Evolutionary conservation across 1,284 basidiomycete genomes (phyloP), one percentile per base, ranked within the genome.

Genomic region (Entoloma clypeatum): DNA sequence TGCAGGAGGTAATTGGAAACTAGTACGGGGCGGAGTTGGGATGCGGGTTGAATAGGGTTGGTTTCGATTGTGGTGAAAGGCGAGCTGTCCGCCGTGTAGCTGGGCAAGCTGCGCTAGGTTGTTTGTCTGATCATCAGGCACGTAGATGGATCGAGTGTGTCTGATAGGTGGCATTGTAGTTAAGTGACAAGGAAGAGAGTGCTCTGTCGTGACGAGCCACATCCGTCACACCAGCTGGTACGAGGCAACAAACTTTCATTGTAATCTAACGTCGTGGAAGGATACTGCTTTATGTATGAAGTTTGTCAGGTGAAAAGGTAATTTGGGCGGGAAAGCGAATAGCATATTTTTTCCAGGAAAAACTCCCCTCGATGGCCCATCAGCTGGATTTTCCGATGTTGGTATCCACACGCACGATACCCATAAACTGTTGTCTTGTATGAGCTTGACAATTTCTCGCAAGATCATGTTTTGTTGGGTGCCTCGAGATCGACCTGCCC

Each of bases 391-490:
- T 6, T 47, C 43, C 1, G 7, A 30, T 2, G 55, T 48, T 0
- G 48, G 19, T 0, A 58, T 48, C 39, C 49, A 59, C 1, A 30
- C 31, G 0, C 40, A 26, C 0, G 52, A 36, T 7, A 60, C 9
- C 49, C 52, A 51, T 4, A 61, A 50, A 1, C 27, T 22, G 16
- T 43, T 21, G 3, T 42, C 30, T 2, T 48, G 44, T 13, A 61
- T 47, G 0, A 44, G 35, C 1, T 33, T 11, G 0, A 57, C 36
- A 2, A 61, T 59, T 1, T 44, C 38, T 2, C 37, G 27, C 2
- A 64, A 39, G 4, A 53, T 45, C 0, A 36, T 14, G 25, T 62
- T 62, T 14, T 55, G 50, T 13, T 55, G 46, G 1, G 45, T 7
- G 21, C 45, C 53, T 0, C 51, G 31, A 0, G 60, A 62, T 2